Percentiles rank a stretch among this genome's conserved stretches.
Evolutionary conservation across 1,284 basidiomycete genomes (phyloP).

Genomic region (Ustilago bromivora): DNA sequence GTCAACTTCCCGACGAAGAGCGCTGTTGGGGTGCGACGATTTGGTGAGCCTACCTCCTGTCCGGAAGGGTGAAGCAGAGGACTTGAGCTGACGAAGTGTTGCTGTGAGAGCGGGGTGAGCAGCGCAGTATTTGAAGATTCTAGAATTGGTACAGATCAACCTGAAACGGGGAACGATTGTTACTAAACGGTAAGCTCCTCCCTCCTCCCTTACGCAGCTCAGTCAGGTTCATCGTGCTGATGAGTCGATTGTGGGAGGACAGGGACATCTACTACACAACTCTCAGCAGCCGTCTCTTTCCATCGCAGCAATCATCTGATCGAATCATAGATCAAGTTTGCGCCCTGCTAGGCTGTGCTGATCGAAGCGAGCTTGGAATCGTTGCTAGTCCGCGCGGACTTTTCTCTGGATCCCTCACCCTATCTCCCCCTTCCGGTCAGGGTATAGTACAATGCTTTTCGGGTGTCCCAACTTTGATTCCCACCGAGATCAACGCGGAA

Average conservation of each 20-base stretch:
- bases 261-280: constrained; percentile 61
- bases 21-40: constrained; percentile 12
- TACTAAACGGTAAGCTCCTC: constrained; percentile 52
- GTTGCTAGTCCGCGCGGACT: constrained; percentile 55
- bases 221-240: background rate
- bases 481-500: constrained; percentile 11
- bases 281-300: constrained; percentile 37
- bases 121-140: constrained; percentile 46
- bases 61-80: background rate
- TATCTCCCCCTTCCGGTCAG: background rate
- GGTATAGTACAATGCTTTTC: background rate
- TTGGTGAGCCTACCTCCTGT: constrained; percentile 18
- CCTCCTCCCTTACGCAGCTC: background rate
- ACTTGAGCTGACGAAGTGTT: background rate
- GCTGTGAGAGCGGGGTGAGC: constrained; percentile 1
- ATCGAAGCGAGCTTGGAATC: constrained; percentile 37
- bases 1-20: constrained; percentile 24
- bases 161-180: constrained; percentile 18
- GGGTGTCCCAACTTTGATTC: constrained; percentile 7
- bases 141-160: constrained; percentile 44
- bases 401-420: constrained; percentile 27
- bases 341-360: constrained; percentile 14
- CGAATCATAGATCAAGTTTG: constrained; percentile 33
- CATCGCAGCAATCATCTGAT: constrained; percentile 49
- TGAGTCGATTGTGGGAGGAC: no score